These are phyloP conservation scores for Asterochloris erici DNA, from an alignment of 139 green algal genomes.

Conservation along the genomic window DNA sequence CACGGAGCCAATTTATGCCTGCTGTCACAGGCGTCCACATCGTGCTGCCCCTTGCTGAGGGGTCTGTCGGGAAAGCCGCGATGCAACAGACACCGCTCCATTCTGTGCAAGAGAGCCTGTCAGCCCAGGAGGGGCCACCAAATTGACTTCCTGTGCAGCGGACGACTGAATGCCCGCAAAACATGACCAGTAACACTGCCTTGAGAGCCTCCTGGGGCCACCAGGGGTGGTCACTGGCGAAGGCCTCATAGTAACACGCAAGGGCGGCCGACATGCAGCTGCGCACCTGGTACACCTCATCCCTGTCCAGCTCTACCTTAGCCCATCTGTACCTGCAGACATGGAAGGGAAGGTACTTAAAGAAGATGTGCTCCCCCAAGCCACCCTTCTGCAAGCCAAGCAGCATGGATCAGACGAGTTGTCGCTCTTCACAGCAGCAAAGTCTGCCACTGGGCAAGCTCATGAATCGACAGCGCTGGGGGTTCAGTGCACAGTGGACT, in stretches of 20 bases:
- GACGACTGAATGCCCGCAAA: background rate
- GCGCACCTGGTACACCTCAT: constrained; percentile 7
- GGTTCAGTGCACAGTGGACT: too few relatives aligned
- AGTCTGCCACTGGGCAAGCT: constrained; percentile 33
- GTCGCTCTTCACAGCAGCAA: background rate
- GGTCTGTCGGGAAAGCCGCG: background rate
- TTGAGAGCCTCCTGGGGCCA: background rate
- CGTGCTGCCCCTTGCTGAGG: background rate
- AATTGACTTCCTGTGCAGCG: too few relatives aligned
- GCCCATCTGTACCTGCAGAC: background rate
- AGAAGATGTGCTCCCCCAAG: background rate
- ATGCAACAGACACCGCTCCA: background rate
- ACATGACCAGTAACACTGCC: background rate
- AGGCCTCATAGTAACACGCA: background rate
- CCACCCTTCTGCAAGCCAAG: too few relatives aligned
- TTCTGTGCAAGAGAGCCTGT: background rate
- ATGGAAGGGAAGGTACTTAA: background rate
- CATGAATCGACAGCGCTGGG: constrained; percentile 13
- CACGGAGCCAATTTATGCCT: too few relatives aligned
- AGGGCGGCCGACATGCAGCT: background rate
- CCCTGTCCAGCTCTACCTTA: background rate
- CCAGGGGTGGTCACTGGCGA: background rate
- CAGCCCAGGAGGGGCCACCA: too few relatives aligned
- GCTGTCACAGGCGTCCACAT: background rate
- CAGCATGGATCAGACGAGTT: too few relatives aligned